Conservation (phyloP, 1,284 basidiomycete genomes). For the Mycena sp. region DNA sequence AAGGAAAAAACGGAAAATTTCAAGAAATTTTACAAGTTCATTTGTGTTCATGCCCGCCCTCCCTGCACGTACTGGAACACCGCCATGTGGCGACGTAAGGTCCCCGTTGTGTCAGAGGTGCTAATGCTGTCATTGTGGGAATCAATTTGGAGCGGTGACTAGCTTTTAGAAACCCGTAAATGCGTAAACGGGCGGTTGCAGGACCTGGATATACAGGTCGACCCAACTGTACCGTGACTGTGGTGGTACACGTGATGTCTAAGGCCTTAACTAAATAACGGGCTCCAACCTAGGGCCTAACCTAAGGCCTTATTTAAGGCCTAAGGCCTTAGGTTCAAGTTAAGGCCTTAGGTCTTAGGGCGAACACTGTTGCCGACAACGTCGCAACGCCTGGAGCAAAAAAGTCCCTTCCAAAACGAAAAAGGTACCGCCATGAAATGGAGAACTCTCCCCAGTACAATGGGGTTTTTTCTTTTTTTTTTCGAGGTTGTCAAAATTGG, state of each 20-base stretch:
- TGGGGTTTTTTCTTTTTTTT: too few relatives aligned
- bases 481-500: too few relatives aligned
- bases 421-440: too few relatives aligned
- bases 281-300: conserved; percentile 2
- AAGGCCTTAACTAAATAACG: conserved; percentile 1
- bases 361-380: too few relatives aligned
- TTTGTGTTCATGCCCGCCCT: neutral
- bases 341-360: too few relatives aligned
- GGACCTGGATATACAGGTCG: neutral
- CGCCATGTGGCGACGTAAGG: neutral
- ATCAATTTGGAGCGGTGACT: neutral
- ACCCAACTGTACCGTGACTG: neutral
- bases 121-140: neutral
- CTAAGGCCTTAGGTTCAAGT: too few relatives aligned
- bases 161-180: neutral
- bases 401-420: too few relatives aligned
- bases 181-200: neutral
- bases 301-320: too few relatives aligned
- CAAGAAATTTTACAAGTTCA: too few relatives aligned
- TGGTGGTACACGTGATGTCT: conserved; percentile 1
- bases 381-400: too few relatives aligned
- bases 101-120: neutral
- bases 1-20: too few relatives aligned
- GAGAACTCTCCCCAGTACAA: too few relatives aligned
- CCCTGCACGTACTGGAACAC: conserved; percentile 1